Conservation (phyloP, 208 protist genomes). For the Trypanosoma boissoni region DNA sequence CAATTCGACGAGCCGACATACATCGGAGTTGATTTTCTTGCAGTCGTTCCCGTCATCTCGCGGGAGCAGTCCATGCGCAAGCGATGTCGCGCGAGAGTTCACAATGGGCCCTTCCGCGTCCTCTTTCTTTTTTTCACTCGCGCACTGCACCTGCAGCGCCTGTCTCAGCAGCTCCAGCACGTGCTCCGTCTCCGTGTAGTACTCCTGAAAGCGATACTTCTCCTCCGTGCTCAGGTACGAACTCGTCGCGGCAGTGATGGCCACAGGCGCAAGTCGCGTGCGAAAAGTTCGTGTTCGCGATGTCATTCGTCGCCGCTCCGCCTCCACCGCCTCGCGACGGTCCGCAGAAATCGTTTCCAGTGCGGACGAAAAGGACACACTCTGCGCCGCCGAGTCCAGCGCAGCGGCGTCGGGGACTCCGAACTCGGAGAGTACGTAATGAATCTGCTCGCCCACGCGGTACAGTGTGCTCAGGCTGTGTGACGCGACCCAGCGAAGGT, state of each 20-base stretch:
- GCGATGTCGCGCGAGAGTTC: not conserved
- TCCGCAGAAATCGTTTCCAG: too few species aligned
- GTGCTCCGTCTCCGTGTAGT: conserved; percentile 84
- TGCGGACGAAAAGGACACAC: too few species aligned
- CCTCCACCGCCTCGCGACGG: conserved; percentile 55
- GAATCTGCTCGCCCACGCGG: conserved; percentile 69
- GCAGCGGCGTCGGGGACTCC: conserved; percentile 44
- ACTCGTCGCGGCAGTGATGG: conserved; percentile 59
- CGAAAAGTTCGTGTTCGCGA: conserved; percentile 69
- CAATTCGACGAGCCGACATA: conserved; percentile 25
- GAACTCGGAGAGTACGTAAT: conserved; percentile 71
- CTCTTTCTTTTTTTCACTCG: conserved; percentile 1
- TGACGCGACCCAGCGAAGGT: conserved; percentile 80
- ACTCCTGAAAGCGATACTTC: conserved; percentile 87
- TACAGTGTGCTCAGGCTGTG: conserved; percentile 73
- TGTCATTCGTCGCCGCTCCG: conserved; percentile 68
- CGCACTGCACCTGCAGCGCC: conserved; percentile 40
- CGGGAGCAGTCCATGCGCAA: too few species aligned
- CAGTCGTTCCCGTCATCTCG: too few species aligned
- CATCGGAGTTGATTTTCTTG: too few species aligned
- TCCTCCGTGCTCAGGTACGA: conserved; percentile 73
- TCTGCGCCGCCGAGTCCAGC: conserved; percentile 59
- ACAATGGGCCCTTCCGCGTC: conserved; percentile 14
- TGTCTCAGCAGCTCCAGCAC: conserved; percentile 62
- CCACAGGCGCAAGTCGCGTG: conserved; percentile 41